A percentile compares a stretch with the other conserved stretches of the same genome.
phyloP scores from a whole-genome alignment of 345 rosid genomes.

The Alliaria petiolata region DNA sequence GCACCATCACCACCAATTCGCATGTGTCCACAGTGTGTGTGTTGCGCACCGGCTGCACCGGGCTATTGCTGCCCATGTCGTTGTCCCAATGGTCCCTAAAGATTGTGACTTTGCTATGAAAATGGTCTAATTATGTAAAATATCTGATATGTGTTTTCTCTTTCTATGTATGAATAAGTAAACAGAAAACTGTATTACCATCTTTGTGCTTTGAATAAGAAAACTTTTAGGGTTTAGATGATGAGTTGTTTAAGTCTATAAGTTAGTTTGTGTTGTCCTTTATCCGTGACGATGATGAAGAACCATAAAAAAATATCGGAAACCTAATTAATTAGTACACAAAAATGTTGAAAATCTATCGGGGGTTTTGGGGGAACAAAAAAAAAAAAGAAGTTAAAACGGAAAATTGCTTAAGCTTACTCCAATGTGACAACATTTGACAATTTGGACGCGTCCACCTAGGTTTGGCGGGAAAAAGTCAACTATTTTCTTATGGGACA shows the following conservation, averaged over 20 bases:
- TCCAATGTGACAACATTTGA: too few relatives aligned
- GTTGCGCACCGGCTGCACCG: conserved; percentile 29
- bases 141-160: not conserved
- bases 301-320: not conserved
- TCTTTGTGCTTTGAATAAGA: conserved; percentile 3
- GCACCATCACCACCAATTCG: conserved; percentile 25
- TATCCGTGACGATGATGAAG: not conserved
- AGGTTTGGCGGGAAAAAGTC: too few relatives aligned
- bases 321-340: not conserved
- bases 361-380: too few relatives aligned
- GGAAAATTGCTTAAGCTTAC: too few relatives aligned
- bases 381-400: too few relatives aligned
- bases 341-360: not conserved
- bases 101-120: not conserved
- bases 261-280: not conserved
- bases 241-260: not conserved
- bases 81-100: conserved; percentile 17
- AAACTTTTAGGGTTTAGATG: not conserved
- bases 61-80: conserved; percentile 32
- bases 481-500: too few relatives aligned
- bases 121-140: not conserved
- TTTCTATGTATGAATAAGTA: not conserved
- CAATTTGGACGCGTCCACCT: too few relatives aligned
- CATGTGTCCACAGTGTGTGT: conserved; percentile 33
- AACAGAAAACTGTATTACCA: not conserved